Conservation (phyloP, 768 basidiomycete genomes). For the Panus rudis region DNA sequence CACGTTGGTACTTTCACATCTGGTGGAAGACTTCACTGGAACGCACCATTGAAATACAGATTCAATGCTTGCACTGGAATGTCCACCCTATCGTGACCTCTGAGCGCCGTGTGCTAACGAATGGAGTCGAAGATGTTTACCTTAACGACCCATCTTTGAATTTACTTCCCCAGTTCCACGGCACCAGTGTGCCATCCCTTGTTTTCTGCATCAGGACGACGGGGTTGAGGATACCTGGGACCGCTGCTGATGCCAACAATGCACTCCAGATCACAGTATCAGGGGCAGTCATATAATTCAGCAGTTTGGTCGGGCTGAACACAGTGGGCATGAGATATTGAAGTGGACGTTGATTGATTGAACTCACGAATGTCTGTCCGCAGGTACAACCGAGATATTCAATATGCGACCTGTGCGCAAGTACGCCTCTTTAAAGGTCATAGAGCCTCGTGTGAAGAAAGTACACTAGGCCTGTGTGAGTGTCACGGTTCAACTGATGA, state of each 20-base stretch:
- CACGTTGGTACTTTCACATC: not conserved
- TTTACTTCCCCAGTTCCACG: constrained; percentile 92
- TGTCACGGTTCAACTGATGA: not conserved
- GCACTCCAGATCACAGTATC: constrained; percentile 83
- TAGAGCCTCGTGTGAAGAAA: constrained; percentile 89
- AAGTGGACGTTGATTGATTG: not conserved
- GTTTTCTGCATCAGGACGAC: constrained; percentile 94
- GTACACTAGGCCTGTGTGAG: constrained; percentile 41
- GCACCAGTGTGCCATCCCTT: constrained; percentile 68
- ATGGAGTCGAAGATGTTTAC: constrained; percentile 29
- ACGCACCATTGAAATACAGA: constrained; percentile 77
- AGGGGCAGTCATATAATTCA: constrained; percentile 96
- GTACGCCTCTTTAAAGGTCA: constrained; percentile 96
- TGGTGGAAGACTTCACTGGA: not conserved
- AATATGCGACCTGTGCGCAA: constrained; percentile 86
- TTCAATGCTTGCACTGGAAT: constrained; percentile 88
- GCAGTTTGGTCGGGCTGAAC: constrained; percentile 81
- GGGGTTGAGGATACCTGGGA: constrained; percentile 91
- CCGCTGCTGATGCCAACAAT: constrained; percentile 83
- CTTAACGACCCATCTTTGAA: constrained; percentile 91
- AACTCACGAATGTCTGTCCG: constrained; percentile 77
- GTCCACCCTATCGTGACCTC: constrained; percentile 61
- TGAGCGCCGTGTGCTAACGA: not conserved
- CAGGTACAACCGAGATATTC: constrained; percentile 90
- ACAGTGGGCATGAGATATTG: not conserved